These are phyloP conservation scores for Hypoxylon subgilvum DNA, from an alignment of 495 filamentous ascomycete species.

Conservation along the genomic window DNA sequence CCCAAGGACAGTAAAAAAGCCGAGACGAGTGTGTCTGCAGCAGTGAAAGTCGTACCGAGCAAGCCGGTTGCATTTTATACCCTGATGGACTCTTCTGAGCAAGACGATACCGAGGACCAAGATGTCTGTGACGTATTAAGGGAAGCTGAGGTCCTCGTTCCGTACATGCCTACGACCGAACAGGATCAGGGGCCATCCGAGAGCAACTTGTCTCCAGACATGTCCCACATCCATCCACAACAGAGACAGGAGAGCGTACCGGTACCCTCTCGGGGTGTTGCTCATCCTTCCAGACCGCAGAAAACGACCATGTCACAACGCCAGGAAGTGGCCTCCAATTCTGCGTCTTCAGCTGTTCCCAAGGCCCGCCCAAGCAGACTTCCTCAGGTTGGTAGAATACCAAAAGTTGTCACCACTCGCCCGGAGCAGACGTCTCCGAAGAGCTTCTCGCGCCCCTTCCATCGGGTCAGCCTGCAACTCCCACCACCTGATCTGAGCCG, in stretches of 20 bases:
- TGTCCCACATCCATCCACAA: background rate
- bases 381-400: conserved; percentile 87
- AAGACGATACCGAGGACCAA: conserved; percentile 62
- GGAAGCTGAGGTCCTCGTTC: conserved; percentile 54
- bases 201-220: conserved; percentile 30
- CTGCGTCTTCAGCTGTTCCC: conserved; percentile 5
- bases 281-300: conserved; percentile 4
- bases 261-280: background rate
- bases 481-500: conserved; percentile 48
- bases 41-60: conserved; percentile 48
- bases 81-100: conserved; percentile 75
- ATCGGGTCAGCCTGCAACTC: conserved; percentile 46
- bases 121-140: conserved; percentile 72
- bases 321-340: background rate
- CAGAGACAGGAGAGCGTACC: background rate
- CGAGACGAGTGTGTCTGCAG: conserved; percentile 48
- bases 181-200: conserved; percentile 15
- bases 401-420: conserved; percentile 79
- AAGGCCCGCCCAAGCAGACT: conserved; percentile 56
- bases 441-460: conserved; percentile 87
- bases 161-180: conserved; percentile 12
- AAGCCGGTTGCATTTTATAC: conserved; percentile 78
- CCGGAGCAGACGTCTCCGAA: conserved; percentile 72
- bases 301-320: background rate
- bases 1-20: conserved; percentile 44